Evolutionary conservation across 164 flowering plant species (phyloP).

Genomic region (Piper betle): DNA sequence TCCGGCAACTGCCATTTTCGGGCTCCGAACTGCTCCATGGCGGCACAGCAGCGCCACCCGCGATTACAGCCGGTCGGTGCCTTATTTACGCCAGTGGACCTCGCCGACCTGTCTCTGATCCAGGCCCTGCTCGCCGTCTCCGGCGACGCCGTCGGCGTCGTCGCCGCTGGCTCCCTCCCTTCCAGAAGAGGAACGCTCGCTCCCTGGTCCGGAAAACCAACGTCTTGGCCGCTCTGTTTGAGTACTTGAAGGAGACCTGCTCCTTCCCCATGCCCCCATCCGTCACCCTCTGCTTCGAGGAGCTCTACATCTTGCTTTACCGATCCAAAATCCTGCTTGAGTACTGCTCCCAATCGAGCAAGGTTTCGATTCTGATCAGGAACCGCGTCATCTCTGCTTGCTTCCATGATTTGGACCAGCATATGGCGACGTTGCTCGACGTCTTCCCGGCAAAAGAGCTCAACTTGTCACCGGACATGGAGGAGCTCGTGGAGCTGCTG

Average conservation of each 20-base stretch:
- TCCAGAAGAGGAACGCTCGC: conserved; percentile 51
- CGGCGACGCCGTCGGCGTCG: conserved; percentile 23
- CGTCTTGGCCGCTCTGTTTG: conserved; percentile 44
- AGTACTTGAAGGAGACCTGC: conserved; percentile 13
- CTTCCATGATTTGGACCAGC: conserved; percentile 69
- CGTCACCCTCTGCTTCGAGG: conserved; percentile 59
- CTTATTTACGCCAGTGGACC: conserved; percentile 60
- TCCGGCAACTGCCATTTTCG: too few relatives aligned
- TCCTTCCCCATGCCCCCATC: conserved; percentile 21
- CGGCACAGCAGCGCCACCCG: conserved; percentile 50
- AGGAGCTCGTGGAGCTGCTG: conserved; percentile 56
- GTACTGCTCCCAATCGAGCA: conserved; percentile 50
- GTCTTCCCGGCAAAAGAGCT: conserved; percentile 59
- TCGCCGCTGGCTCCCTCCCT: conserved; percentile 22
- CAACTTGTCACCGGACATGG: conserved; percentile 35
- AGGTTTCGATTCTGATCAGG: conserved; percentile 74
- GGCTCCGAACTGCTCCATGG: not conserved
- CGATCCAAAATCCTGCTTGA: conserved; percentile 63
- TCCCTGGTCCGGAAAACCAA: conserved; percentile 51
- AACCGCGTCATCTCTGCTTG: conserved; percentile 58
- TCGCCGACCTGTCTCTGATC: conserved; percentile 37
- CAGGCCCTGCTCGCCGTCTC: conserved; percentile 36
- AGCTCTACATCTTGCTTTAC: conserved; percentile 54
- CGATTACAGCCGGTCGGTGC: conserved; percentile 68
- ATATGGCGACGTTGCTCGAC: conserved; percentile 78